These are phyloP conservation scores for Dioscorea alata DNA, from an alignment of 106 monocot species.

Conservation along the genomic window DNA sequence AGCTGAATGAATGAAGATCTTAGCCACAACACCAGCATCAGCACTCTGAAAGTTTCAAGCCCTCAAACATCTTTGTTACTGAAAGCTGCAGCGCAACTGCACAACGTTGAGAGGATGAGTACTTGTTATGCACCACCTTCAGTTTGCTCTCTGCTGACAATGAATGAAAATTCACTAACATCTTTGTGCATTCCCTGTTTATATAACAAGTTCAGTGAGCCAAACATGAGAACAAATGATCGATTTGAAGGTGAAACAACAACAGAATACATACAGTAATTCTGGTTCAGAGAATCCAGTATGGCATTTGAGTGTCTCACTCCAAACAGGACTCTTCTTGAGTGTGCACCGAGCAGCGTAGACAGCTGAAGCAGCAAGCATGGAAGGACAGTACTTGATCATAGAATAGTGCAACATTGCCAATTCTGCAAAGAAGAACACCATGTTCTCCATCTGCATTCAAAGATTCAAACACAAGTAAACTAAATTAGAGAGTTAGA, in stretches of 20 bases:
- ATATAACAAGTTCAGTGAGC: too few relatives aligned
- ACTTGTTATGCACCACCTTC: slow-evolving; percentile 52
- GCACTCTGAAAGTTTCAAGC: neutral
- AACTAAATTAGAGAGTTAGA: neutral
- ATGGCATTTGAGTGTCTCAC: slow-evolving; percentile 40
- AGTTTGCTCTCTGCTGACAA: slow-evolving; percentile 37
- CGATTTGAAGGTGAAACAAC: too few relatives aligned
- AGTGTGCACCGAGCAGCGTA: slow-evolving; percentile 53
- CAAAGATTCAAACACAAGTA: neutral
- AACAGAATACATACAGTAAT: slow-evolving; percentile 27
- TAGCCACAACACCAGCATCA: too few relatives aligned
- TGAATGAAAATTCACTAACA: slow-evolving; percentile 28
- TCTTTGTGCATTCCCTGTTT: slow-evolving; percentile 2
- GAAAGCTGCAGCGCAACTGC: slow-evolving; percentile 39
- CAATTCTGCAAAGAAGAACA: slow-evolving; percentile 8
- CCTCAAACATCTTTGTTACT: slow-evolving; percentile 22
- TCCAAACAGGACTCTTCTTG: slow-evolving; percentile 55
- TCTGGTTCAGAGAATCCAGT: slow-evolving; percentile 47
- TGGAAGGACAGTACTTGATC: slow-evolving; percentile 40
- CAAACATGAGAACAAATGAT: too few relatives aligned
- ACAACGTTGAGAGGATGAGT: slow-evolving; percentile 25
- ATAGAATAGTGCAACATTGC: slow-evolving; percentile 2
- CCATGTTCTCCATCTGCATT: slow-evolving; percentile 14
- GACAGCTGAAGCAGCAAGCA: slow-evolving; percentile 62
- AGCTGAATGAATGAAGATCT: too few relatives aligned